phyloP scores from a whole-genome alignment of 805 yeast genomes.

The Hanseniaspora hatyaiensis region DNA sequence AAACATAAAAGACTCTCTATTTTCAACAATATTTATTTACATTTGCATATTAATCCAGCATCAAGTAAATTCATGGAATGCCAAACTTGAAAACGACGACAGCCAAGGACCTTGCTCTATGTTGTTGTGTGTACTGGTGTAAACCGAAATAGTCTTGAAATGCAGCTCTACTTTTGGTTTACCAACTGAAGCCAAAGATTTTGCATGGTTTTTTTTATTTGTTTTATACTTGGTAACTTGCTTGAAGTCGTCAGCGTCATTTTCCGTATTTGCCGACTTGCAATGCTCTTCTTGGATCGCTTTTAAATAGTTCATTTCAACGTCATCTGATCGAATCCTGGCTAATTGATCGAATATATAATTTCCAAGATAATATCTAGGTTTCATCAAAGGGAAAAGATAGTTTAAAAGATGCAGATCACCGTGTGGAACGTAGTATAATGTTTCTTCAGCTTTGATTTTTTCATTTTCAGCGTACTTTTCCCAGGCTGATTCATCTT shows the following conservation, averaged over 20 bases:
- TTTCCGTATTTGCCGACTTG: background rate
- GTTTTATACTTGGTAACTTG: background rate
- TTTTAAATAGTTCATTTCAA: background rate
- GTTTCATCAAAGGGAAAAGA: conserved; percentile 21
- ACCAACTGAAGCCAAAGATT: conserved; percentile 27
- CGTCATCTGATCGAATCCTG: background rate
- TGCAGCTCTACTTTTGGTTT: conserved; percentile 22
- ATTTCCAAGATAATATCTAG: conserved; percentile 11
- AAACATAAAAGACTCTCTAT: no score
- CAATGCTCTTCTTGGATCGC: background rate
- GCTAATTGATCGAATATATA: conserved; percentile 10
- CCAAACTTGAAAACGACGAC: conserved; percentile 43
- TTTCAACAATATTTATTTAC: no score
- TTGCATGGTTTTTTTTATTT: conserved; percentile 22
- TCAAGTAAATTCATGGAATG: conserved; percentile 34
- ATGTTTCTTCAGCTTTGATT: conserved; percentile 21
- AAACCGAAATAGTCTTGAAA: conserved; percentile 26
- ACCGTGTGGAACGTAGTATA: conserved; percentile 68
- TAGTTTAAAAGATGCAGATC: conserved; percentile 44
- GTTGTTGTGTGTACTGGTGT: conserved; percentile 19
- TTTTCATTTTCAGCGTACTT: conserved; percentile 15
- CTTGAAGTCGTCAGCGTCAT: conserved; percentile 7
- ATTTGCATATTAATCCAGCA: no score
- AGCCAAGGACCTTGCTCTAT: conserved; percentile 35
- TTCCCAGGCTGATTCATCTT: conserved; percentile 22